These are phyloP conservation scores for Pythium aphanidermatum DNA, from an alignment of 352 stramenopile genomes.

Conservation along the genomic window DNA sequence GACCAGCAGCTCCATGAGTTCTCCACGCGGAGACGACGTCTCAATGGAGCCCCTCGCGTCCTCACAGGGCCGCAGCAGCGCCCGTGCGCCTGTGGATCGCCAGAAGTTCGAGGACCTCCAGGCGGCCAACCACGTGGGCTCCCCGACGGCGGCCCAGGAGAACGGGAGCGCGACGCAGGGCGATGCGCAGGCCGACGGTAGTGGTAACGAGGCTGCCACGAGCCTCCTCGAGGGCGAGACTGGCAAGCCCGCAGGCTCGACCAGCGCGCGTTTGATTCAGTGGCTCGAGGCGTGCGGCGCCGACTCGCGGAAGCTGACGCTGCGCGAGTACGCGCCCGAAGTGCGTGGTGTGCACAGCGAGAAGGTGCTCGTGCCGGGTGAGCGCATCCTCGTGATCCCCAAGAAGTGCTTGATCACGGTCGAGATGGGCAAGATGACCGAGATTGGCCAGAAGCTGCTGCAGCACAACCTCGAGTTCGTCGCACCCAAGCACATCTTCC, in stretches of 20 bases:
- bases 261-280: slow-evolving; percentile 59
- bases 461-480: slow-evolving; percentile 93
- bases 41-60: background rate
- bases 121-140: slow-evolving; percentile 9
- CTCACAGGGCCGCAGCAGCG: no score
- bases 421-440: slow-evolving; percentile 98
- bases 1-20: no score
- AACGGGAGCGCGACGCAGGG: background rate
- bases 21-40: background rate
- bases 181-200: slow-evolving; percentile 5
- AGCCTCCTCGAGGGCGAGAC: slow-evolving; percentile 16
- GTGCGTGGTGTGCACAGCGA: slow-evolving; percentile 91
- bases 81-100: slow-evolving; percentile 22
- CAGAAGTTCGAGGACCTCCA: slow-evolving; percentile 38
- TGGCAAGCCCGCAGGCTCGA: slow-evolving; percentile 27
- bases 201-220: slow-evolving; percentile 11
- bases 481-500: slow-evolving; percentile 98
- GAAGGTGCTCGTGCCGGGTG: slow-evolving; percentile 78
- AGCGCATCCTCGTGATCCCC: slow-evolving; percentile 89
- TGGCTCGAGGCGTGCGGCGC: slow-evolving; percentile 71
- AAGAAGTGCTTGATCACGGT: slow-evolving; percentile 98
- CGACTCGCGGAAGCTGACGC: slow-evolving; percentile 69
- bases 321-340: slow-evolving; percentile 89
- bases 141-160: slow-evolving; percentile 7
- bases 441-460: slow-evolving; percentile 93